phyloP scores from a whole-genome alignment of 768 basidiomycete species.

The Gloeophyllum trabeum region DNA sequence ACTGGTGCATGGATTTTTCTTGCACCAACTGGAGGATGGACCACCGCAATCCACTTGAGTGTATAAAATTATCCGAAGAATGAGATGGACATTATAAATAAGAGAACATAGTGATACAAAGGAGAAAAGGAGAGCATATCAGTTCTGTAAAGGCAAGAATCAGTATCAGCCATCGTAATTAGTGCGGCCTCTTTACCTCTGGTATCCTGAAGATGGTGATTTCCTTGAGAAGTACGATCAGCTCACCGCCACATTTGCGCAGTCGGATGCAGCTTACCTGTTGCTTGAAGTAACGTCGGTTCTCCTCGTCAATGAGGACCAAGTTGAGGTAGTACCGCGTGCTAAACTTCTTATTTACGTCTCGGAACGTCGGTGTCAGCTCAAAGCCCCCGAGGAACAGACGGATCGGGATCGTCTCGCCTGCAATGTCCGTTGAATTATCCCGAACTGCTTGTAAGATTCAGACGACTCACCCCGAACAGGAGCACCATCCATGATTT shows the following conservation, averaged over 20 bases:
- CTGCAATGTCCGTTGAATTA: slow-evolving; percentile 24
- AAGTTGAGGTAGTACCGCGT: slow-evolving; percentile 95
- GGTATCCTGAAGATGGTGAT: slow-evolving; percentile 89
- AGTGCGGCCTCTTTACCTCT: too few relatives aligned
- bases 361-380: slow-evolving; percentile 95
- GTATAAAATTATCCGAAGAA: too few relatives aligned
- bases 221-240: slow-evolving; percentile 32
- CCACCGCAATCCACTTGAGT: too few relatives aligned
- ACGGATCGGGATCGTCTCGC: slow-evolving; percentile 96
- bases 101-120: not conserved
- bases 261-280: slow-evolving; percentile 38
- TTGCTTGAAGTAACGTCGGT: slow-evolving; percentile 95
- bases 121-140: not conserved
- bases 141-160: not conserved
- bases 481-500: slow-evolving; percentile 98
- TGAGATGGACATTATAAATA: not conserved
- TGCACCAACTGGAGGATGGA: too few relatives aligned
- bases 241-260: not conserved
- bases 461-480: slow-evolving; percentile 58
- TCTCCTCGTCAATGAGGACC: slow-evolving; percentile 96
- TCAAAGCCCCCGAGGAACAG: slow-evolving; percentile 98
- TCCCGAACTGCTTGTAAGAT: not conserved
- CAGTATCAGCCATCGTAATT: not conserved
- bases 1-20: too few relatives aligned
- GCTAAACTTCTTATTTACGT: slow-evolving; percentile 99